Percentiles rank a stretch among this genome's conserved stretches.
Conservation (phyloP, 139 green algal genomes). For the Coelastrella sp. region DNA sequence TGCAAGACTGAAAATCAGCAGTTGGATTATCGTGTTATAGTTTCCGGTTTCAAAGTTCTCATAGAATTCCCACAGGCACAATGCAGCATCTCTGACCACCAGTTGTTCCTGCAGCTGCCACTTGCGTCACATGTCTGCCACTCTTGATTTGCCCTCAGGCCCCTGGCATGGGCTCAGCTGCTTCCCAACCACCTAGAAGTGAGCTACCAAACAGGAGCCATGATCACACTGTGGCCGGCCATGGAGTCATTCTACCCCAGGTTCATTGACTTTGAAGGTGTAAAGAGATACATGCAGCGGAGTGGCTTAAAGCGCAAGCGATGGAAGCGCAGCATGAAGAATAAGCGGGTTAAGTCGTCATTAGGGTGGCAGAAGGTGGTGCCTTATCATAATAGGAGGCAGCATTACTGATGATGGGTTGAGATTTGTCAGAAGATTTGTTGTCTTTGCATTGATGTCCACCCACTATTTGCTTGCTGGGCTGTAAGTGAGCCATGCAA, state of each 20-base stretch:
- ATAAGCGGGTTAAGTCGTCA: neutral
- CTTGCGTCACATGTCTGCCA: no score
- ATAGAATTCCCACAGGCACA: no score
- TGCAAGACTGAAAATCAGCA: no score
- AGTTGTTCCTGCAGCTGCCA: no score
- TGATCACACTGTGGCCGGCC: constrained; percentile 43
- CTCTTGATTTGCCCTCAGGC: neutral
- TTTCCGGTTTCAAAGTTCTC: no score
- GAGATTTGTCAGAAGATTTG: no score
- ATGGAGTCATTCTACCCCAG: constrained; percentile 47
- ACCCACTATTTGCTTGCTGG: no score
- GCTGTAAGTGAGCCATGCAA: no score
- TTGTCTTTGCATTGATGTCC: no score
- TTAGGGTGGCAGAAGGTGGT: constrained; percentile 13
- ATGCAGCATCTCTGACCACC: no score
- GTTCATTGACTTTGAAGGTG: constrained; percentile 17
- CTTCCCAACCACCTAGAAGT: constrained; percentile 53
- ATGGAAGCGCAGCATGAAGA: neutral
- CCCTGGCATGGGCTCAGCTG: constrained; percentile 24
- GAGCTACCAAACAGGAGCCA: constrained; percentile 18
- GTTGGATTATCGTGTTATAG: no score
- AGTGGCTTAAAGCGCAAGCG: neutral
- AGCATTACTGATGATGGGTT: neutral
- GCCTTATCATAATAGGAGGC: constrained; percentile 26
- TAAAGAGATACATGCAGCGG: constrained; percentile 22